These are phyloP conservation scores for Phytophthora meadii DNA, from an alignment of 352 stramenopile genomes.

Conservation along the genomic window DNA sequence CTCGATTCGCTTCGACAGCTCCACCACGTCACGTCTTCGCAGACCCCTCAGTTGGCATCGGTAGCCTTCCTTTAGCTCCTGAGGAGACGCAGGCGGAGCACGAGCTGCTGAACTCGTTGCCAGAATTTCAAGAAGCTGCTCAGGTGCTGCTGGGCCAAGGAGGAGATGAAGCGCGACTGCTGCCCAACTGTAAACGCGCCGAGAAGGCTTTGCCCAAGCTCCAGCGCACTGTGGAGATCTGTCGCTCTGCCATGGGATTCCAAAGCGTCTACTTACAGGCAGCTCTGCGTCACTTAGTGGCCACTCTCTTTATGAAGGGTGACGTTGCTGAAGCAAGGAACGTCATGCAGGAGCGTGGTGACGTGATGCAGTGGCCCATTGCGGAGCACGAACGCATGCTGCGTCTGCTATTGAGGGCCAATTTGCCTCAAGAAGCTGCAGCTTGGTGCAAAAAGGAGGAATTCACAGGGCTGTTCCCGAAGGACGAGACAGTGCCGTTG, in stretches of 20 bases:
- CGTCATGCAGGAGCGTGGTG: constrained; percentile 72
- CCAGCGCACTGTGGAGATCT: constrained; percentile 78
- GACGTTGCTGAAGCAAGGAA: constrained; percentile 56
- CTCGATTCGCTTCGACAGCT: constrained; percentile 28
- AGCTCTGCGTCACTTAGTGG: constrained; percentile 64
- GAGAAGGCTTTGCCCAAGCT: constrained; percentile 58
- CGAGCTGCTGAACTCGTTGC: constrained; percentile 64
- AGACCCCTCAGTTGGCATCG: constrained; percentile 69
- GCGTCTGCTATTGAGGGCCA: constrained; percentile 64
- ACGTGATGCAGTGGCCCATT: constrained; percentile 76
- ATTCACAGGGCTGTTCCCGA: constrained; percentile 59
- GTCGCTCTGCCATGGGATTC: constrained; percentile 77
- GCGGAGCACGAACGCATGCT: constrained; percentile 77
- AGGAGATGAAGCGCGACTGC: constrained; percentile 37
- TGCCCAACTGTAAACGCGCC: constrained; percentile 60
- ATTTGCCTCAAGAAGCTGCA: constrained; percentile 48
- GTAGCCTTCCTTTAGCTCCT: constrained; percentile 62
- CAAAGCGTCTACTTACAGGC: constrained; percentile 72
- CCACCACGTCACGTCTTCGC: constrained; percentile 57
- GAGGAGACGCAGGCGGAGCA: constrained; percentile 75
- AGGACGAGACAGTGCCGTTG: constrained; percentile 66
- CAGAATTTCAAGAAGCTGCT: constrained; percentile 77
- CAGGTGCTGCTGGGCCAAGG: constrained; percentile 56
- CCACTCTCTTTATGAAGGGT: constrained; percentile 71
- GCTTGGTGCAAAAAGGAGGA: constrained; percentile 67